Conservation (phyloP, 208 protist species). For the Tritrichomonas foetus region DNA sequence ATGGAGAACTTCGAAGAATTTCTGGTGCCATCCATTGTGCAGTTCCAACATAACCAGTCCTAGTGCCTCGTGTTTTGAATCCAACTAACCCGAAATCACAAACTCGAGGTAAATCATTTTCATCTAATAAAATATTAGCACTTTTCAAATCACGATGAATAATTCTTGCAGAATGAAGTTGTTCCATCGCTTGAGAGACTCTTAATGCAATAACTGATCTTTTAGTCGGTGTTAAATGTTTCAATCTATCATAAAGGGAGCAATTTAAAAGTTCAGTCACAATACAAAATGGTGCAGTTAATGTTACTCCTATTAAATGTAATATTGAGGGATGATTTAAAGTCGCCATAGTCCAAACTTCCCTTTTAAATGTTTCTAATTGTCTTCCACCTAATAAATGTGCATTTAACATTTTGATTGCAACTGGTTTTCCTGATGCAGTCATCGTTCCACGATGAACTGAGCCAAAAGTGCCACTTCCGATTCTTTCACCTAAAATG, state of each 20-base stretch:
- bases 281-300: slow-evolving; percentile 34
- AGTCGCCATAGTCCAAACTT: slow-evolving; percentile 7
- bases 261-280: slow-evolving; percentile 9
- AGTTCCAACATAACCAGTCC: slow-evolving; percentile 39
- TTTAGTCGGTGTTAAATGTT: not conserved
- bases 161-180: slow-evolving; percentile 56
- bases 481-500: not conserved
- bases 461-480: not conserved
- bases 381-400: not conserved
- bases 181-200: slow-evolving; percentile 56
- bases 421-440: not conserved
- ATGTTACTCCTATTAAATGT: not conserved
- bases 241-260: not conserved
- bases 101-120: not conserved
- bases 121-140: slow-evolving; percentile 53
- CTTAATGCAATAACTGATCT: slow-evolving; percentile 49
- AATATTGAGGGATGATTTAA: slow-evolving; percentile 13
- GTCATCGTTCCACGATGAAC: not conserved
- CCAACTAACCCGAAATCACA: slow-evolving; percentile 39
- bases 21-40: slow-evolving; percentile 41
- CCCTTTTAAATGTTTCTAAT: not conserved
- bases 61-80: not conserved
- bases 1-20: not conserved
- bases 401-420: not conserved
- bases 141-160: slow-evolving; percentile 60